Evolutionary conservation across 2,329 filamentous ascomycete genomes (phyloP).

Genomic region (Rhexocercosporidium sp.): DNA sequence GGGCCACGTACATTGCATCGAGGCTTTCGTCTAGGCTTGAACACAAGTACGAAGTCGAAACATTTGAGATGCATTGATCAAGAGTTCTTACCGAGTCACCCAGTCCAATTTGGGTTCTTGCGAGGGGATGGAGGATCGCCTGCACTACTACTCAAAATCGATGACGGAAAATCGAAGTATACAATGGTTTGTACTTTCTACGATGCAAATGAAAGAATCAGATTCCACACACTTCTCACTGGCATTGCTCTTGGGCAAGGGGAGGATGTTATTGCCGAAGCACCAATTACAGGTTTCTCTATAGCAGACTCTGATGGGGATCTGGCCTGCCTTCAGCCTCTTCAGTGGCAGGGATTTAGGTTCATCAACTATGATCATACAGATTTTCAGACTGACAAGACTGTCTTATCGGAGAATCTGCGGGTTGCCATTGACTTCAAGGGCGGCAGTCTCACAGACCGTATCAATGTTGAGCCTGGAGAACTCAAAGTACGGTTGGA

Average conservation of each 20-base stretch:
- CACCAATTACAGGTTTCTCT: conserved; percentile 67
- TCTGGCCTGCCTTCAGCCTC: conserved; percentile 37
- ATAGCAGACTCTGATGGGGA: conserved; percentile 59
- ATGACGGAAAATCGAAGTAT: conserved; percentile 47
- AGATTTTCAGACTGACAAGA: conserved; percentile 64
- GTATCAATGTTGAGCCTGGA: conserved; percentile 80
- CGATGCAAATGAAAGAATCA: conserved; percentile 71
- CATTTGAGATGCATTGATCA: conserved; percentile 79
- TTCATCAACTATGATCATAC: conserved; percentile 73
- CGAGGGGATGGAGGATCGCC: conserved; percentile 71
- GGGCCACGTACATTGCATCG: conserved; percentile 76
- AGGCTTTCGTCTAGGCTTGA: conserved; percentile 78
- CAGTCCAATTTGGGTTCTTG: conserved; percentile 79
- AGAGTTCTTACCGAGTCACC: conserved; percentile 65
- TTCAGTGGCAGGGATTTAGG: conserved; percentile 69
- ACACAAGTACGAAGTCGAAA: conserved; percentile 78
- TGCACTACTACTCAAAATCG: conserved; percentile 71
- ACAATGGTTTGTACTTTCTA: conserved; percentile 80
- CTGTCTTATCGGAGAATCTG: conserved; percentile 77
- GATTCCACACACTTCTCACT: conserved; percentile 74
- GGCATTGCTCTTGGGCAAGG: conserved; percentile 71
- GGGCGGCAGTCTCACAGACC: conserved; percentile 79
- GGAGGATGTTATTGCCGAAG: conserved; percentile 74
- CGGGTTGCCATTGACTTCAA: conserved; percentile 77
- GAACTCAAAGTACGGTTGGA: conserved; percentile 72